Conservation (phyloP, 2,329 filamentous ascomycete genomes). For the Fusarium concolor region DNA sequence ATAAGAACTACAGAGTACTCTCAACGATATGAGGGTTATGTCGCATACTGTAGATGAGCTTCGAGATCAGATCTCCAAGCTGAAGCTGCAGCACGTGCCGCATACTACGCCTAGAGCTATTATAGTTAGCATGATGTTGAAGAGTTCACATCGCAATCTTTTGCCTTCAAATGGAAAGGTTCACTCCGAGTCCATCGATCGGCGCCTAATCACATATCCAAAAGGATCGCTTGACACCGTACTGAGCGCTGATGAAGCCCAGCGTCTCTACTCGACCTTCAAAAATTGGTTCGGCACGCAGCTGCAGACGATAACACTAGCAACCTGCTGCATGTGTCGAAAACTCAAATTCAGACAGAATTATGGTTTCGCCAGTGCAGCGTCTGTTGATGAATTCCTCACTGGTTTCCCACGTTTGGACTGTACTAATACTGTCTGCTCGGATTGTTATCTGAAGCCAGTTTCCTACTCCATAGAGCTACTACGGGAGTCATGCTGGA, state of each 20-base stretch:
- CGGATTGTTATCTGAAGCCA: background rate
- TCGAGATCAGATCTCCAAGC: background rate
- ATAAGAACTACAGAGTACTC: no score
- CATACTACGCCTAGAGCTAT: background rate
- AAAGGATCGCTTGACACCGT: background rate
- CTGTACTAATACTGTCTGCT: background rate
- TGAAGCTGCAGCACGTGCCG: background rate
- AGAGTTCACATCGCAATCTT: no score
- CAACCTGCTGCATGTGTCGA: background rate
- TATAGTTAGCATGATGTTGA: background rate
- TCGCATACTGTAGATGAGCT: constrained; percentile 1
- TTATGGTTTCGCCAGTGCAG: background rate
- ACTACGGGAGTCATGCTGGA: background rate
- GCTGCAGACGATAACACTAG: background rate
- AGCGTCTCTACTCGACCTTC: background rate
- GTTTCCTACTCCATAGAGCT: background rate
- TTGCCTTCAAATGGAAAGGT: background rate
- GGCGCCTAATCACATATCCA: background rate
- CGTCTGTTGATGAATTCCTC: background rate
- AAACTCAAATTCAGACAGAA: constrained; percentile 4
- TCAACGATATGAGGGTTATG: background rate
- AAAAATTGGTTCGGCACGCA: background rate
- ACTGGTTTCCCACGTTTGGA: background rate
- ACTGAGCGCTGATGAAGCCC: background rate
- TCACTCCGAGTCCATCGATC: no score